These are phyloP conservation scores for Tritrichomonas foetus DNA, from an alignment of 208 protist genomes.

Conservation along the genomic window DNA sequence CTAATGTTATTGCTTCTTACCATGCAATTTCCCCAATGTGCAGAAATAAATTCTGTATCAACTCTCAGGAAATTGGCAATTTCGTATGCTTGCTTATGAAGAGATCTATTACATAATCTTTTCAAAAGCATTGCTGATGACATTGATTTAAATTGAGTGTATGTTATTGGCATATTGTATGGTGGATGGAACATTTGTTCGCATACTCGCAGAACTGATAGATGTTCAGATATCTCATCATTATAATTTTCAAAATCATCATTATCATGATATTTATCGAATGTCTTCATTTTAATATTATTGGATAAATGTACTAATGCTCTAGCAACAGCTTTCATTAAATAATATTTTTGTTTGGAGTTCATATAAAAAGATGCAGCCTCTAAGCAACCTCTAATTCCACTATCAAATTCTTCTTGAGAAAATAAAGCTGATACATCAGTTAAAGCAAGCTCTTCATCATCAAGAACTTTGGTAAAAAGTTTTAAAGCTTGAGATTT, in stretches of 20 bases:
- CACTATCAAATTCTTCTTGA: too few species aligned
- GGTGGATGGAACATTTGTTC: neutral
- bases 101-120: neutral
- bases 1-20: neutral
- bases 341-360: neutral
- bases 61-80: neutral
- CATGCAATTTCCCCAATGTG: slow-evolving; percentile 24
- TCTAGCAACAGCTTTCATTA: neutral
- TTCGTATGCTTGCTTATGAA: neutral
- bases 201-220: neutral
- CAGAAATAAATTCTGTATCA: neutral
- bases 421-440: neutral
- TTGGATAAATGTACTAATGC: too few species aligned
- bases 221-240: neutral
- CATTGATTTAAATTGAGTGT: neutral
- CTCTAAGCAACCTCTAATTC: neutral
- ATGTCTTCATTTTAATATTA: neutral
- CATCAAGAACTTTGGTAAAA: neutral
- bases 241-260: neutral
- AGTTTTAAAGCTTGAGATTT: neutral
- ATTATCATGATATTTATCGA: neutral
- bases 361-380: neutral
- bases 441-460: neutral
- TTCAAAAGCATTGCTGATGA: neutral
- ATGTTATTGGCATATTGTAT: neutral